A percentile compares a stretch with the other conserved stretches of the same genome.
These are phyloP conservation scores for Prunus mongolica DNA, from an alignment of 306 rosid genomes.

Conservation along the genomic window DNA sequence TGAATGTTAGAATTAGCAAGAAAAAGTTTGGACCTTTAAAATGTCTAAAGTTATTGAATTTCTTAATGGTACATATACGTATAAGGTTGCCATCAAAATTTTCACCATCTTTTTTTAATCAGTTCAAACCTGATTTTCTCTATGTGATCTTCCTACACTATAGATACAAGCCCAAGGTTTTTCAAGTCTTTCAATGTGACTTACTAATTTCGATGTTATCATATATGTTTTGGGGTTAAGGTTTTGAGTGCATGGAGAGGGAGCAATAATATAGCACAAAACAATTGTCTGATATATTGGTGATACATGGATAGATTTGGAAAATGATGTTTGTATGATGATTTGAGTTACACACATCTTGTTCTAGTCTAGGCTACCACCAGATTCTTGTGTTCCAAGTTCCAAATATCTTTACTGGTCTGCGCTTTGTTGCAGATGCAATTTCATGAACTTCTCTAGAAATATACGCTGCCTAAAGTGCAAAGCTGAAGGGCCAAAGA, in stretches of 20 bases:
- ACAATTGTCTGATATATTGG: not conserved
- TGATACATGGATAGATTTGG: not conserved
- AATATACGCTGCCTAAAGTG: constrained; percentile 69
- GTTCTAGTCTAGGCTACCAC: not conserved
- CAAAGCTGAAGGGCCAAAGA: constrained; percentile 54
- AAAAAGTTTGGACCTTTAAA: not conserved
- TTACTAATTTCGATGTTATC: not conserved
- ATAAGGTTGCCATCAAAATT: not conserved
- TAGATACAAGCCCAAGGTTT: not conserved
- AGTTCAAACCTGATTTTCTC: not conserved
- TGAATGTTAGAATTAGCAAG: not conserved
- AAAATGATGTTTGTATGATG: not conserved
- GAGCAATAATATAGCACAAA: not conserved
- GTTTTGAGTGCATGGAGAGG: not conserved
- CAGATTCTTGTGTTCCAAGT: not conserved
- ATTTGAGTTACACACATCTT: not conserved
- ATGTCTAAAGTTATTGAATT: not conserved
- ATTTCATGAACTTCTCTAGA: constrained; percentile 76
- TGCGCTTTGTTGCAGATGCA: constrained; percentile 60
- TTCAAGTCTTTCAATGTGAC: not conserved
- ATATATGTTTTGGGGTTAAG: not conserved
- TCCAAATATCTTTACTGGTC: not conserved
- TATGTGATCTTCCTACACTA: not conserved
- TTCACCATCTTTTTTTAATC: not conserved
- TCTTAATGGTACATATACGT: not conserved